These are phyloP conservation scores for Solanum neorickii DNA, from an alignment of 257 asterid species.

Conservation along the genomic window DNA sequence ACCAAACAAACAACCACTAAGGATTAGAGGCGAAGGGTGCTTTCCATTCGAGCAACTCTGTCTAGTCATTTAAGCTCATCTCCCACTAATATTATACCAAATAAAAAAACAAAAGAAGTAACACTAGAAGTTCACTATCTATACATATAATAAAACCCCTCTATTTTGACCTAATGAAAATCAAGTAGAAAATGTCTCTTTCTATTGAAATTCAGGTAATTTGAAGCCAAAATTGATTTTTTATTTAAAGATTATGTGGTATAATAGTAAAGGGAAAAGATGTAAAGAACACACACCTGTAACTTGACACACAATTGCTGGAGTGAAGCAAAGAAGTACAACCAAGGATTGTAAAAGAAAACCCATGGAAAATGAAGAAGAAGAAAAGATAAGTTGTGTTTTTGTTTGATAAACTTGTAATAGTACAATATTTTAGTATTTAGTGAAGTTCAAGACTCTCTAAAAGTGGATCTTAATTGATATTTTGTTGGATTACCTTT, in stretches of 20 bases:
- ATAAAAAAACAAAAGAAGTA: not conserved
- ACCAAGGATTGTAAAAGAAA: slow-evolving; percentile 14
- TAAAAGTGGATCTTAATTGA: not conserved
- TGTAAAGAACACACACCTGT: slow-evolving; percentile 42
- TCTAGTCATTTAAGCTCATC: not conserved
- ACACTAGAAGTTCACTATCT: not conserved
- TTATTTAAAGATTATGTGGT: not conserved
- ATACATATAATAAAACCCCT: not conserved
- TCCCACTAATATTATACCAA: not conserved
- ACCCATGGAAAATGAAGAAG: slow-evolving; percentile 43
- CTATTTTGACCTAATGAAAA: not conserved
- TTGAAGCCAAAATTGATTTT: not conserved
- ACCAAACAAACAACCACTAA: not conserved
- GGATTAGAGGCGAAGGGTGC: not conserved
- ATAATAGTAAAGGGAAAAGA: not conserved
- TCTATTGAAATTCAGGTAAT: not conserved
- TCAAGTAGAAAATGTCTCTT: not conserved
- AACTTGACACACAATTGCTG: slow-evolving; percentile 51
- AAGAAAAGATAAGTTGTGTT: slow-evolving; percentile 7
- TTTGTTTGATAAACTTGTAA: not conserved
- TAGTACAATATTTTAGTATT: not conserved
- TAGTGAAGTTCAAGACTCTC: slow-evolving; percentile 7
- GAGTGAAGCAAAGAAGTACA: slow-evolving; percentile 28
- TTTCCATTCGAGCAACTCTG: not conserved
- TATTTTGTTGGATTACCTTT: slow-evolving; percentile 11